Evolutionary conservation across 1,139 yeast genomes (phyloP), one percentile per base, ranked within the genome.

Genomic region (Yamadazyma triangularis): DNA sequence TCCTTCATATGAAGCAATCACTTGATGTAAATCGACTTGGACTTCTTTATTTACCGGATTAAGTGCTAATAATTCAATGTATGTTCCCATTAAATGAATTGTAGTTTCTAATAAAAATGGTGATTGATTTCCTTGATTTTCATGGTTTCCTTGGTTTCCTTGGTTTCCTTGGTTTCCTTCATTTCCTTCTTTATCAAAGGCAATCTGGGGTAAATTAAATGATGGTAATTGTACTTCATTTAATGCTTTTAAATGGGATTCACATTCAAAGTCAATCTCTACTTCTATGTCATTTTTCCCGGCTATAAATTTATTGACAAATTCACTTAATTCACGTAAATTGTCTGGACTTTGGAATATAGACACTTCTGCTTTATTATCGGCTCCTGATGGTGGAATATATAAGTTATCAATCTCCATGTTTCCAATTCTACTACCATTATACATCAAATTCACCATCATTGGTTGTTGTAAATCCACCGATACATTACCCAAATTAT

Each of bases 41-140:
- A 72, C 48, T 13, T 61, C 68, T 7, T 59, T 47, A 40, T 77
- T 75, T 2, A 77, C 42, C 0, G 84, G 84, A 38, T 77, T 77
- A 47, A 47, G 73, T 1, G 76, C 53, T 1, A 65, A 62, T 30
- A 76, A 43, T 40, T 75, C 79, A 7, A 74, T 62, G 32, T 73
- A 76, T 0, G 78, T 70, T 2, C 68, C 57, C 42, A 76, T 49
- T 3, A 77, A 40, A 49, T 77, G 81, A 49, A 77, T 66, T 0
- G 69, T 68, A 2, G 75, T 27, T 6, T 41, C 33, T 1, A 41
- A 15, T 4, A 44, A 27, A 21, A 44, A 42, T 18, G 36, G 29
- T 11, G n/a, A n/a, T n/a, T n/a, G n/a, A n/a, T n/a, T n/a, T 25
- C 22, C 14, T 24, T 15, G 12, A 15, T 12, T 13, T 24, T n/a